phyloP scores from a whole-genome alignment of 257 asterid species.

The Fraxinus americana region DNA sequence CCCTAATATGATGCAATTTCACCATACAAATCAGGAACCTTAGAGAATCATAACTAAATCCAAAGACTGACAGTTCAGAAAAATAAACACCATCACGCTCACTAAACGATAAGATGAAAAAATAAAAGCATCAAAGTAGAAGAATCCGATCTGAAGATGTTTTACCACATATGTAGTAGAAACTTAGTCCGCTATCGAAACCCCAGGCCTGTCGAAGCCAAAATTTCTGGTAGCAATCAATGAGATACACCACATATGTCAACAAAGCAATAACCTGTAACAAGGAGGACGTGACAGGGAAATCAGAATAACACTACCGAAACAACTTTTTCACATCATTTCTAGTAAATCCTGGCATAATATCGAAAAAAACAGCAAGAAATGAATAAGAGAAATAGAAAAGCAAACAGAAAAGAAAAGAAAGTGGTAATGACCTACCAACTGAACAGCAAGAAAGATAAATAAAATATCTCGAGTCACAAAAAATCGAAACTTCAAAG shows the following conservation, averaged over 20 bases:
- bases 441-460: conserved; percentile 82
- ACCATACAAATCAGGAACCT: conserved; percentile 3
- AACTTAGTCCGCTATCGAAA: conserved; percentile 72
- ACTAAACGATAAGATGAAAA: conserved; percentile 1
- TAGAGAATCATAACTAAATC: conserved; percentile 1
- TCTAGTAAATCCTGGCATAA: conserved; percentile 15
- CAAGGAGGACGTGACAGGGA: conserved; percentile 29
- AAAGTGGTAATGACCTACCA: conserved; percentile 52
- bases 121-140: conserved; percentile 5
- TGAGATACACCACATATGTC: conserved; percentile 68
- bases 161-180: conserved; percentile 92
- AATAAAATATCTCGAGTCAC: conserved; percentile 91
- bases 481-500: conserved; percentile 85
- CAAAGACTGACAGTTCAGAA: conserved; percentile 5
- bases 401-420: conserved; percentile 3
- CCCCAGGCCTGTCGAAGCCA: conserved; percentile 87
- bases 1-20: background rate
- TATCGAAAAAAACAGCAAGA: conserved; percentile 10
- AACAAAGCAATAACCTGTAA: conserved; percentile 70
- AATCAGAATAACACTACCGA: background rate
- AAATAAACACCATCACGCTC: background rate
- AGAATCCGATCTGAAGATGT: conserved; percentile 24
- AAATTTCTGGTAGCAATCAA: conserved; percentile 64
- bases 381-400: background rate
- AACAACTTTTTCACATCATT: background rate